A percentile compares a stretch with the other conserved stretches of the same genome.
These are phyloP conservation scores for Beauveria sp. DNA, from an alignment of 2,329 filamentous ascomycete species.

Conservation along the genomic window DNA sequence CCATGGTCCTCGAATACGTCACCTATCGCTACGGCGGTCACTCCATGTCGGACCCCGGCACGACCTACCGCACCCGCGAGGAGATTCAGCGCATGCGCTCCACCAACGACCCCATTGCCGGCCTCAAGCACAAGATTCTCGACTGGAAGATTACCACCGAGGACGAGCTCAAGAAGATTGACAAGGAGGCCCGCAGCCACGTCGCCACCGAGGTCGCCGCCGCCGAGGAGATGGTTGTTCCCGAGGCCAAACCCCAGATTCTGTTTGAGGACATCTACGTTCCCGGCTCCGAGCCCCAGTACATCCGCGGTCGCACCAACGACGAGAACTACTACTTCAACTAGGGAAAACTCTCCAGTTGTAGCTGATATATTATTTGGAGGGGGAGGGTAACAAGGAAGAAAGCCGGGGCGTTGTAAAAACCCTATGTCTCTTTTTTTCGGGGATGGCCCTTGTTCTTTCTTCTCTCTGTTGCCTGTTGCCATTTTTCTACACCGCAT, in stretches of 20 bases:
- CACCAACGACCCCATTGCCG: conserved; percentile 96
- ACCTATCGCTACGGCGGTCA: conserved; percentile 99
- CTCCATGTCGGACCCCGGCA: conserved; percentile 99
- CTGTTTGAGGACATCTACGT: conserved; percentile 97
- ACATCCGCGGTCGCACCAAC: conserved; percentile 76
- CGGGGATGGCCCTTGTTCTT: not conserved
- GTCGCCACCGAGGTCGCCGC: conserved; percentile 86
- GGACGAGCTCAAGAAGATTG: conserved; percentile 91
- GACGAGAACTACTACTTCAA: conserved; percentile 95
- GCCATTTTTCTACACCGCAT: not conserved
- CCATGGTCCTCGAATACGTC: conserved; percentile 95
- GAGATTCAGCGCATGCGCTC: conserved; percentile 99
- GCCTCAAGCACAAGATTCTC: conserved; percentile 94
- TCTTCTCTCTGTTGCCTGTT: not conserved
- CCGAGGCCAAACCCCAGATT: conserved; percentile 72
- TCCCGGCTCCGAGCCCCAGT: conserved; percentile 76
- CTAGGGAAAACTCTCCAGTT: conserved; percentile 27
- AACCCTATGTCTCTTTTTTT: not conserved
- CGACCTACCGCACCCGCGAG: conserved; percentile 97
- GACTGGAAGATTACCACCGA: conserved; percentile 90
- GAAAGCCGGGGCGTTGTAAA: not conserved
- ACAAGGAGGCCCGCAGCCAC: conserved; percentile 81
- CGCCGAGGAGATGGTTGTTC: conserved; percentile 80
- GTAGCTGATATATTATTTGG: not conserved
- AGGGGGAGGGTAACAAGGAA: not conserved